A percentile compares a stretch with the other conserved stretches of the same genome.
Evolutionary conservation across 345 rosid genomes (phyloP).

Genomic region (Brassica cretica): DNA sequence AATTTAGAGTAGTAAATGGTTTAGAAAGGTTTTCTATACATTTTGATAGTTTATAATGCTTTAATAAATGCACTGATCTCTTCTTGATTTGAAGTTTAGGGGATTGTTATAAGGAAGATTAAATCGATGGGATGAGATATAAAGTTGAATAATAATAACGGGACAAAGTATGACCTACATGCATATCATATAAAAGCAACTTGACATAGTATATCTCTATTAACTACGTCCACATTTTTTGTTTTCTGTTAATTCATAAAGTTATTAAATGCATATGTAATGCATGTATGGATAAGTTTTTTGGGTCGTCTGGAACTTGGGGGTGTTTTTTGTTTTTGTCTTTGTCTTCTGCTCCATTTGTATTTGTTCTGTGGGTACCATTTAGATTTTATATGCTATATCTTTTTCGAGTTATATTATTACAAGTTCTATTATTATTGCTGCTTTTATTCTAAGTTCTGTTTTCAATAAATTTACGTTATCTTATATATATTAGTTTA

Average conservation of each 20-base stretch:
- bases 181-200: conserved; percentile 37
- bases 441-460: conserved; percentile 13
- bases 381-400: conserved; percentile 36
- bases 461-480: not conserved
- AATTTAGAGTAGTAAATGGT: not conserved
- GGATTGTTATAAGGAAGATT: not conserved
- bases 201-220: conserved; percentile 33
- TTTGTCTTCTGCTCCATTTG: conserved; percentile 38
- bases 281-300: conserved; percentile 36
- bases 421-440: conserved; percentile 11
- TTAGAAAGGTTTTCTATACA: not conserved
- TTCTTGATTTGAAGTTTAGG: not conserved
- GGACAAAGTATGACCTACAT: conserved; percentile 41
- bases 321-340: conserved; percentile 39
- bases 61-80: not conserved
- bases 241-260: conserved; percentile 21
- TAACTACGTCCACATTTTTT: conserved; percentile 31
- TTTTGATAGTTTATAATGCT: not conserved
- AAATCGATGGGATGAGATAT: conserved; percentile 16
- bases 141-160: conserved; percentile 28
- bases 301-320: conserved; percentile 36
- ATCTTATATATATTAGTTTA: not conserved
- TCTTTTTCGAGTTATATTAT: conserved; percentile 32
- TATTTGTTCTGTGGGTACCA: conserved; percentile 39
- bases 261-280: not conserved